Percentiles rank a stretch among this genome's conserved stretches.
Evolutionary conservation across 2,329 filamentous ascomycete species (phyloP).

Genomic region (Stemphylium beticola): DNA sequence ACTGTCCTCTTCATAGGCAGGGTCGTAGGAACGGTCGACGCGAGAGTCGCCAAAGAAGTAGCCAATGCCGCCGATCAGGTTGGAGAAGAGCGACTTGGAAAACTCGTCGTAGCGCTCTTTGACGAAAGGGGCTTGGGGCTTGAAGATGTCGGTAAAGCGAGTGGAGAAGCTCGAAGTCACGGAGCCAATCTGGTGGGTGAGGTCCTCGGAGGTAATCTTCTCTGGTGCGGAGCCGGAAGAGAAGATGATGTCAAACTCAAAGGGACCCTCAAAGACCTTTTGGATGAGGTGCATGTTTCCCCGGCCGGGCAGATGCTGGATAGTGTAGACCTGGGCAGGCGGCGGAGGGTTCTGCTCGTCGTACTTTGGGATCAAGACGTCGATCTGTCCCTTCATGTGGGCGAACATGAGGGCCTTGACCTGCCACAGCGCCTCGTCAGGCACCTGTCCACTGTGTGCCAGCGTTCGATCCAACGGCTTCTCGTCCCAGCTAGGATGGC

Average conservation of each 20-base stretch:
- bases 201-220: constrained; percentile 63
- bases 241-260: constrained; percentile 92
- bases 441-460: constrained; percentile 72
- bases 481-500: constrained; percentile 68
- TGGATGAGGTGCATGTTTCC: constrained; percentile 90
- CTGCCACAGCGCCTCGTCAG: constrained; percentile 80
- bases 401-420: constrained; percentile 71
- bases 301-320: constrained; percentile 69
- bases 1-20: constrained; percentile 92
- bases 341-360: constrained; percentile 71
- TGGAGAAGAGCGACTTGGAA: constrained; percentile 90
- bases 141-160: constrained; percentile 75
- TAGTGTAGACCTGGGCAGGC: constrained; percentile 82
- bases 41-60: constrained; percentile 91
- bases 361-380: constrained; percentile 64
- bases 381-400: constrained; percentile 68
- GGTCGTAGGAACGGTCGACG: constrained; percentile 88
- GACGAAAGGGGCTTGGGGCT: constrained; percentile 77
- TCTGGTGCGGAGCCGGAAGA: constrained; percentile 73
- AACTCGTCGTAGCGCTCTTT: constrained; percentile 77
- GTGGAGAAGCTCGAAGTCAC: constrained; percentile 73
- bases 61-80: constrained; percentile 89
- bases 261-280: constrained; percentile 87
- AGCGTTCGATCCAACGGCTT: constrained; percentile 79
- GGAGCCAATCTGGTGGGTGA: constrained; percentile 72